Evolutionary conservation across 1,284 basidiomycete species (phyloP).

Genomic region (Ceratobasidium sp.): DNA sequence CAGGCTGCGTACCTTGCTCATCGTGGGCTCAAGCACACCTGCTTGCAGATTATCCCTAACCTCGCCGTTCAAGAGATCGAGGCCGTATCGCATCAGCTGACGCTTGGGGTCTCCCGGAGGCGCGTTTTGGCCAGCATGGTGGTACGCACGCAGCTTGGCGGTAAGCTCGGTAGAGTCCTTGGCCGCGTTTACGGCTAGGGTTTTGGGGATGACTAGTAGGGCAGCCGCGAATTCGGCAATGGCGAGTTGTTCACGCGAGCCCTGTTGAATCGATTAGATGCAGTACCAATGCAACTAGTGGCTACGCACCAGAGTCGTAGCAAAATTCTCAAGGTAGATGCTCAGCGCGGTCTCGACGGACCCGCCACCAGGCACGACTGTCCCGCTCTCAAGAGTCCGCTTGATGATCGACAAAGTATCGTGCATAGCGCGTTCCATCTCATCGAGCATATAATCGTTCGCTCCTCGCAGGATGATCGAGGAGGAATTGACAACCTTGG

Average conservation of each 20-base stretch:
- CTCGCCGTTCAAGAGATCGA: conserved; percentile 92
- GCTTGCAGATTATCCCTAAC: conserved; percentile 93
- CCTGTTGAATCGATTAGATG: conserved; percentile 58
- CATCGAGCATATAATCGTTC: conserved; percentile 99
- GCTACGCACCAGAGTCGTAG: conserved; percentile 83
- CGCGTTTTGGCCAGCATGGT: conserved; percentile 95
- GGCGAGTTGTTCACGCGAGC: conserved; percentile 96
- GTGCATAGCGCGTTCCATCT: conserved; percentile 98
- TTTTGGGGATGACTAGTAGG: conserved; percentile 94
- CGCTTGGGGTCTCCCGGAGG: conserved; percentile 93
- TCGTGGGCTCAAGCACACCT: conserved; percentile 93
- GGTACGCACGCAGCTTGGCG: conserved; percentile 94
- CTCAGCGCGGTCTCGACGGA: conserved; percentile 96
- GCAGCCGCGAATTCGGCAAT: conserved; percentile 98
- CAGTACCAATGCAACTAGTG: not conserved
- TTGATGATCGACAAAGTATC: conserved; percentile 96
- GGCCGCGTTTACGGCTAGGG: conserved; percentile 95
- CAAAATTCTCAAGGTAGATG: conserved; percentile 99
- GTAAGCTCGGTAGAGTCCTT: conserved; percentile 98
- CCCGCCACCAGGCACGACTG: conserved; percentile 96
- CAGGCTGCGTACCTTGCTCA: conserved; percentile 95
- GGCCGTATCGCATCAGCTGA: conserved; percentile 88
- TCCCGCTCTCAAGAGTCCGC: conserved; percentile 93
- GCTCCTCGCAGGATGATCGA: conserved; percentile 95
- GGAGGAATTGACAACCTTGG: conserved; percentile 91